Conservation (phyloP, 73 alveolate genomes). For the Tetrahymena elliotti region DNA sequence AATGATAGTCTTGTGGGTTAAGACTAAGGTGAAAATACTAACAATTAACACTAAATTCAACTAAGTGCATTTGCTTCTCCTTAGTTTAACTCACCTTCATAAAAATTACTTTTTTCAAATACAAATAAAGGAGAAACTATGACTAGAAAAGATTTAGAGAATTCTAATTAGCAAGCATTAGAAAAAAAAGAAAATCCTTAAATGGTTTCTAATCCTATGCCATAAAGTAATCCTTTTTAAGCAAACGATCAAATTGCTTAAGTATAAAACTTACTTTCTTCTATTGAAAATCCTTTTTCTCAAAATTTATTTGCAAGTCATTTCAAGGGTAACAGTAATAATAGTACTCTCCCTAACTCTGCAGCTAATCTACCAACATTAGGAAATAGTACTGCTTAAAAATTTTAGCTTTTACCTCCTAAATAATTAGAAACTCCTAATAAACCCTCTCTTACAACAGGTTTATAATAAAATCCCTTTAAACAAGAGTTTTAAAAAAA, state of each 20-base stretch:
- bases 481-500: neutral
- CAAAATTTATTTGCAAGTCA: neutral
- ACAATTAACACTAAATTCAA: neutral
- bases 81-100: neutral
- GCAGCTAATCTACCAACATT: neutral
- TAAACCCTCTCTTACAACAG: neutral
- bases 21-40: neutral
- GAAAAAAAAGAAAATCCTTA: neutral
- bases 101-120: neutral
- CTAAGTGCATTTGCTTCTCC: neutral
- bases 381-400: neutral
- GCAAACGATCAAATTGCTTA: neutral
- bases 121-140: neutral
- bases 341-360: neutral
- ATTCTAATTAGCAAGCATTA: neutral
- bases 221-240: neutral
- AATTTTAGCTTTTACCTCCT: neutral
- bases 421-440: neutral
- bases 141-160: neutral
- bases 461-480: neutral
- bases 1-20: neutral
- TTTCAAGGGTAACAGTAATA: neutral
- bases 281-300: neutral
- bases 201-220: neutral
- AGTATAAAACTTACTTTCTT: neutral